Base-by-base conservation (phyloP, 1,284 basidiomycete genomes). In the Bjerkandera adusta region DNA sequence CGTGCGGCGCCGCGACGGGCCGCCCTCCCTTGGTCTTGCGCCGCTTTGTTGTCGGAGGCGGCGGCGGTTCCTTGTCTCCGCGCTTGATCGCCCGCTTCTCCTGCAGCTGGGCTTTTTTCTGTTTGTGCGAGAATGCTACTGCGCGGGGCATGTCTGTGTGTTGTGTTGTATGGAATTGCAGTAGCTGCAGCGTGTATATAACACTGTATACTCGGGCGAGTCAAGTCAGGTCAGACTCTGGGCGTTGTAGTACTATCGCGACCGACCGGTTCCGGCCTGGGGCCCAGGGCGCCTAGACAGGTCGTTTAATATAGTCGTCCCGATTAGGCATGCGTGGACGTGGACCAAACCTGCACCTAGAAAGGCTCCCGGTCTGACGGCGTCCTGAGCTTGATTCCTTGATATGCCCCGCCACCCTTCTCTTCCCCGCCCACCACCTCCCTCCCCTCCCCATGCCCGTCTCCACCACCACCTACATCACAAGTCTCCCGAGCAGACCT, bases 41-140 rank as follows among this genome's bases (percentile, higher is more conserved):
- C 49, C 64, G 53, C 49, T 60, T 51, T 53, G 67, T 66, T 42
- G 62, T 49, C 16, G 76, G 65, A 33, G 72, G 68, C 25, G 73
- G 47, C 13, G 41, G 66, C 4, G 74, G 65, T 18, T 57, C 40
- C 4, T 75, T 61, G 54, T 91, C 87, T 15, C 88, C 90, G 27
- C 90, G 81, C 63, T 93, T 93, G 26, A 84, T 68, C 1, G 90
- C 90, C n/a, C 90, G 83, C 57, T 86, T 88, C 49, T 81, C 72
- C 60, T 85, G 80, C 4, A 83, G 72, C 52, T 87, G 76, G 5
- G 76, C 79, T 57, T 84, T 89, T 57, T 81, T 85, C 62, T 87
- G 74, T 54, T 84, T 89, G 35, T 71, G 73, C 1, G 87, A 90
- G 27, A 69, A 72, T 13, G 79, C 76, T 59, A 77, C 80, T 47